Conservation (phyloP, 2,329 filamentous ascomycete species). For the Colletotrichum higginsianum region DNA sequence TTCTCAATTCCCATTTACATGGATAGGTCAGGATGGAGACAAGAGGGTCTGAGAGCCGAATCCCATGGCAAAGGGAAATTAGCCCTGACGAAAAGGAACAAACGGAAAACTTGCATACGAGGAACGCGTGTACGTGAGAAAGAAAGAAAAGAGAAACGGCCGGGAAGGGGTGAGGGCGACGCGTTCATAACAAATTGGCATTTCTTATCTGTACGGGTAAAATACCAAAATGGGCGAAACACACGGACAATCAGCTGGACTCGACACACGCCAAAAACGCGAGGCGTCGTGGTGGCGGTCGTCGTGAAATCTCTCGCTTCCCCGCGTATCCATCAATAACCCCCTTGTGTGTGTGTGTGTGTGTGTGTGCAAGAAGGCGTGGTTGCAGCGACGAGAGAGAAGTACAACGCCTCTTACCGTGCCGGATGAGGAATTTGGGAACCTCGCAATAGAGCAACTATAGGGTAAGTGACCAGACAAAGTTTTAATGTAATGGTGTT, state of each 20-base stretch:
- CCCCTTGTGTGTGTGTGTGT: neutral
- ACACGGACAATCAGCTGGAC: slow-evolving; percentile 29
- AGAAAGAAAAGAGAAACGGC: slow-evolving; percentile 6
- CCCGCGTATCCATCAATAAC: slow-evolving; percentile 35
- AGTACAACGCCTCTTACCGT: neutral
- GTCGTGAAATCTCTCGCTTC: slow-evolving; percentile 9
- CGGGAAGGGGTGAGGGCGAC: neutral
- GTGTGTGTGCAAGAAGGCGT: neutral
- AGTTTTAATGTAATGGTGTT: neutral
- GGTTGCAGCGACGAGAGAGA: neutral
- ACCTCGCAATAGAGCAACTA: neutral
- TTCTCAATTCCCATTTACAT: too few species aligned
- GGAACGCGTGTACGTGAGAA: neutral
- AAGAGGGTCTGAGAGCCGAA: neutral
- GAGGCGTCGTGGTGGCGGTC: slow-evolving; percentile 7
- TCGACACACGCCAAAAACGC: slow-evolving; percentile 30
- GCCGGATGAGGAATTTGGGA: neutral
- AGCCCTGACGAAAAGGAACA: neutral
- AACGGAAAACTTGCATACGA: neutral
- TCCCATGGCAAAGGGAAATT: slow-evolving; percentile 16
- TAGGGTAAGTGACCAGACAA: neutral
- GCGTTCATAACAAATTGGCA: slow-evolving; percentile 15
- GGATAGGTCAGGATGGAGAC: neutral
- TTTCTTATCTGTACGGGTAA: too few species aligned
- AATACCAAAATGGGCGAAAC: neutral